phyloP scores from a whole-genome alignment of 495 filamentous ascomycete species.

The Talaromyces nanjingensis region DNA sequence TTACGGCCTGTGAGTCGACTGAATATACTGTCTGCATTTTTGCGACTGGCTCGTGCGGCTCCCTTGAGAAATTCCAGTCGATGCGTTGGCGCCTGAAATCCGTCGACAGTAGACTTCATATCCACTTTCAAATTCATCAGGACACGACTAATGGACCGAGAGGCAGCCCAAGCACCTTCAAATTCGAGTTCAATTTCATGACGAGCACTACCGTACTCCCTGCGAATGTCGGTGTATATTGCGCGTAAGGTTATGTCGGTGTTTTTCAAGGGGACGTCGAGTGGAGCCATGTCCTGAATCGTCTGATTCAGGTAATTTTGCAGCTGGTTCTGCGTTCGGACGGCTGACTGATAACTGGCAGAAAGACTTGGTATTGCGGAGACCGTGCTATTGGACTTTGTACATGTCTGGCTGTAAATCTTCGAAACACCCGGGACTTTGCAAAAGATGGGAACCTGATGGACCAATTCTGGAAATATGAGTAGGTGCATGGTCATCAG shows the following conservation, averaged over 20 bases:
- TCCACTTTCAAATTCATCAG: constrained; percentile 35
- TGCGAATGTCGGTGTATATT: constrained; percentile 24
- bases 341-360: background rate
- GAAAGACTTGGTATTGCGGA: background rate
- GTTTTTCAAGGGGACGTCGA: constrained; percentile 25
- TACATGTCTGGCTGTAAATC: constrained; percentile 31
- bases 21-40: background rate
- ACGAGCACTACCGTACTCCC: constrained; percentile 24
- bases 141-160: constrained; percentile 27
- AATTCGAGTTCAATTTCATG: constrained; percentile 39
- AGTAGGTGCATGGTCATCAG: constrained; percentile 31
- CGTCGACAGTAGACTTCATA: constrained; percentile 34
- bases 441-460: constrained; percentile 30
- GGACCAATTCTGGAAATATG: constrained; percentile 33
- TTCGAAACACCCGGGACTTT: constrained; percentile 18
- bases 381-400: background rate
- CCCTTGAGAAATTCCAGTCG: background rate
- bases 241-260: constrained; percentile 27
- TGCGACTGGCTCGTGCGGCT: background rate
- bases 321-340: constrained; percentile 14
- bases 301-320: constrained; percentile 27
- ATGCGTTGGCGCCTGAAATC: constrained; percentile 17
- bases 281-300: constrained; percentile 24
- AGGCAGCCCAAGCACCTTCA: constrained; percentile 28
- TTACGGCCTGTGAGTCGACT: background rate